Conservation (phyloP, 2,329 filamentous ascomycete species). For the Hymenoscyphus infarciens region DNA sequence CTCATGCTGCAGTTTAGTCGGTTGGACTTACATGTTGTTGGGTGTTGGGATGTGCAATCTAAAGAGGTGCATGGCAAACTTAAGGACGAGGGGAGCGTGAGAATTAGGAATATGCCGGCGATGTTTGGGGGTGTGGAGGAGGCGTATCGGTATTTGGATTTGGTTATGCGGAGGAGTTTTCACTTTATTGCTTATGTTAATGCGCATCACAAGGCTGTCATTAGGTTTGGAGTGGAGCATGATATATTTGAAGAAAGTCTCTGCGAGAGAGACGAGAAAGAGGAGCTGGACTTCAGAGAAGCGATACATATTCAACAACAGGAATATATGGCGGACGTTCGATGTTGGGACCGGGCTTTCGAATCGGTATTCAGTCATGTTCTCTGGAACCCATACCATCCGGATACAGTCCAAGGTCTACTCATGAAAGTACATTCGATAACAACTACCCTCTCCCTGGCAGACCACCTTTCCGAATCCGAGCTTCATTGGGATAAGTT, state of each 20-base stretch:
- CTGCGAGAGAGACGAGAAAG: background rate
- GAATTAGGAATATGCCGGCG: conserved; percentile 21
- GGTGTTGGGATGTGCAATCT: conserved; percentile 15
- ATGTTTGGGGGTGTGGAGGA: conserved; percentile 20
- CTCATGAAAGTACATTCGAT: conserved; percentile 24
- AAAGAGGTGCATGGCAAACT: conserved; percentile 17
- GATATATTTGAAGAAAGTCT: background rate
- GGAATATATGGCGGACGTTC: conserved; percentile 20
- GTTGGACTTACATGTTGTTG: conserved; percentile 23
- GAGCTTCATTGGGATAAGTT: conserved; percentile 26
- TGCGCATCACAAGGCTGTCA: conserved; percentile 5
- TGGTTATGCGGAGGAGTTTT: conserved; percentile 23
- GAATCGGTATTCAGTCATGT: conserved; percentile 20
- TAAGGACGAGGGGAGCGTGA: conserved; percentile 18
- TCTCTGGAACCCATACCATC: conserved; percentile 10
- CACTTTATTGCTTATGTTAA: conserved; percentile 23
- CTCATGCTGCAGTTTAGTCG: conserved; percentile 26
- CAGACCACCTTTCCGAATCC: conserved; percentile 19
- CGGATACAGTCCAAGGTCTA: conserved; percentile 15
- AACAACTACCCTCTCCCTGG: conserved; percentile 16
- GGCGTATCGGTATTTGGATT: conserved; percentile 21
- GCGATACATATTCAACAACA: conserved; percentile 22
- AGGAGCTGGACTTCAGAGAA: conserved; percentile 5
- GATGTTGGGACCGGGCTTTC: conserved; percentile 24
- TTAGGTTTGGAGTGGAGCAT: conserved; percentile 9